Base-by-base conservation (phyloP, 2,329 filamentous ascomycete species). In the Alternaria arborescens region DNA sequence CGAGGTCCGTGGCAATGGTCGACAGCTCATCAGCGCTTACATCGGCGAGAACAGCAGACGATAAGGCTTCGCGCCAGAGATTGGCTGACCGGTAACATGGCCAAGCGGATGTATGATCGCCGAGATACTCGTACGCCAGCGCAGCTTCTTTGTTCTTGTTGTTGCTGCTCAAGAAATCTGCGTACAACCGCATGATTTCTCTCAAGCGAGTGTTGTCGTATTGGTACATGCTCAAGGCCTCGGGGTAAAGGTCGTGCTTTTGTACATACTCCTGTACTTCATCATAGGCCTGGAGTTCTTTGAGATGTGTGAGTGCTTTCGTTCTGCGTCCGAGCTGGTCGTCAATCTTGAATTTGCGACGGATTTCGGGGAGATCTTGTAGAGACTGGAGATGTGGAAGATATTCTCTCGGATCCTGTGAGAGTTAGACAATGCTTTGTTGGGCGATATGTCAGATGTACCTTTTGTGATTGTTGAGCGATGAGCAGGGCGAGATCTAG, bases 401-500 rank as follows among this genome's bases (percentile, higher is more conserved):
- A 70, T 99, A 99, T 77, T 99, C 95, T 68, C 93, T 85, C 1
- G 95, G 95, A 71, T 99, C 95, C 75, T 85, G 38, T 18, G 8
- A 30, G 24, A 40, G 11, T 53, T 50, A 62, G 47, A 14, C 30
- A 12, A n/a, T 16, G 30, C 18, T 11, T 42, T 10, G 8, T 42
- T 42, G 12, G 12, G 40, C 20, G 12, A 42, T 16, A 8, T 7
- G 12, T 24, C 12, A 3, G 8, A 8, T 44, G 22, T 76, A 84
- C 83, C 76, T 94, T 92, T 79, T 99, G 95, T 0, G 94, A 95
- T 75, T 97, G 94, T 74, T 99, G 95, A 0, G 95, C 95, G 12
- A 99, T 92, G 6, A 97, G 84, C 11, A 99, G 84, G 4, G 94
- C 90, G 8, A 99, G 87, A 11, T 97, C 93, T 3, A 99, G 86